Base-by-base conservation (phyloP, 805 yeast genomes). In the Wickerhamiella vanderwaltii region DNA sequence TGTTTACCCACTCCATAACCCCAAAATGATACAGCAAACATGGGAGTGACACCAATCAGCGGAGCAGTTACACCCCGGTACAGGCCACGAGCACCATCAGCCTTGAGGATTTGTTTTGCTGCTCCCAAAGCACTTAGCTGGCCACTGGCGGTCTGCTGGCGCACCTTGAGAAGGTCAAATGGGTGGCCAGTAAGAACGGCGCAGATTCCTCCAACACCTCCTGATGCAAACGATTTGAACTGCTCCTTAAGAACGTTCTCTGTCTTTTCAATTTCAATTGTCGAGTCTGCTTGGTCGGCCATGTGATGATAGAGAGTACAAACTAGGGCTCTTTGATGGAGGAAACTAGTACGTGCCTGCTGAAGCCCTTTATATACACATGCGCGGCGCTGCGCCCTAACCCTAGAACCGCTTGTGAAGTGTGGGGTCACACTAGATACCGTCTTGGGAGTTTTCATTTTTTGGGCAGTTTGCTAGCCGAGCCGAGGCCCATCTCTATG, bases 1-100 rank as follows among this genome's bases (percentile, higher is more conserved):
- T 74, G 75, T 64, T 85, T 86, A 48, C 97, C 97, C 41, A 84
- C 68, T 56, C 86, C 96, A 61, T 91, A 88, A 56, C 97, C 97
- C 97, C 98, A 88, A 66, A 88, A 88, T 1, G 94, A 81, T 18
- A 91, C 91, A 2, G 97, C 97, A 67, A 91, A 91, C 83, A 88
- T 91, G 22, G 98, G 98, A 0, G 97, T 91, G 17, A 88, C 96
- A 18, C 98, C 98, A n/a, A 83, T 58, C 40, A 88, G 64, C 3
- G 98, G 98, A 11, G 97, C 95, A 9, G 82, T 68, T 24, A 91
- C 96, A 45, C 98, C 98, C 56, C 94, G 69, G 62, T 88, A 88
- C 49, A 88, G 75, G 1, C 97, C 96, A 19, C 67, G 49, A 3
- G 75, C 73, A 0, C 95, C 94, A 47, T 80, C 85, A 20, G 70